Conservation (phyloP, 331 rosid genomes). For the Quercus lobata region DNA sequence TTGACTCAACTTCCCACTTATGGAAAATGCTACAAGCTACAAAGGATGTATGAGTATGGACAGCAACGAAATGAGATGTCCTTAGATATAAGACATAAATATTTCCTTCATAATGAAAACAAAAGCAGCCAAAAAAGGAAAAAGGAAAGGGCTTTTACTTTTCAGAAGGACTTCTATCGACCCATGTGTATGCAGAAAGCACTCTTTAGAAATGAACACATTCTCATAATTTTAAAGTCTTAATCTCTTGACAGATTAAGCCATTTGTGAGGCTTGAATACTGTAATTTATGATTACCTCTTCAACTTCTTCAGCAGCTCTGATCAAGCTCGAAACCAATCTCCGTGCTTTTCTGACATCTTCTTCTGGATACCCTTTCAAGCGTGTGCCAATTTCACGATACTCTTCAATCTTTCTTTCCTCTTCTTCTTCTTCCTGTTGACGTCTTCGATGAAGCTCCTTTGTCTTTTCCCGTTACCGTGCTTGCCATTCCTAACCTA, state of each 20-base stretch:
- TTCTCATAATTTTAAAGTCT: neutral
- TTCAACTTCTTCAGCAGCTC: slow-evolving; percentile 89
- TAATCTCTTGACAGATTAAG: neutral
- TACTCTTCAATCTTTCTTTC: slow-evolving; percentile 72
- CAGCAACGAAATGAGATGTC: neutral
- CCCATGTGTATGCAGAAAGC: neutral
- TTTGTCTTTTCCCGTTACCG: slow-evolving; percentile 61
- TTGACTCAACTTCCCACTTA: neutral
- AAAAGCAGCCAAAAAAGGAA: neutral
- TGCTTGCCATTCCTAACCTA: slow-evolving; percentile 89
- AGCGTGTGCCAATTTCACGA: slow-evolving; percentile 72
- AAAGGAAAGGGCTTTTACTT: neutral
- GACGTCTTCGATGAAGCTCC: slow-evolving; percentile 48
- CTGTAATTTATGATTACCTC: slow-evolving; percentile 46
- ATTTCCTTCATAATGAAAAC: neutral
- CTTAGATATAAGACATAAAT: neutral
- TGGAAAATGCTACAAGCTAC: neutral
- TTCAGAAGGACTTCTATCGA: neutral
- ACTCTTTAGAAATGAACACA: neutral
- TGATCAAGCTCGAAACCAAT: slow-evolving; percentile 70
- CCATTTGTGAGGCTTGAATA: neutral
- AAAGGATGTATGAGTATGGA: neutral
- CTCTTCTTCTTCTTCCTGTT: slow-evolving; percentile 82
- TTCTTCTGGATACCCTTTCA: slow-evolving; percentile 76
- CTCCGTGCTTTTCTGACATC: slow-evolving; percentile 71